Percentiles rank a stretch among this genome's conserved stretches.
These are phyloP conservation scores for Leccinum rimulosum DNA, from an alignment of 768 basidiomycete species.

Conservation along the genomic window DNA sequence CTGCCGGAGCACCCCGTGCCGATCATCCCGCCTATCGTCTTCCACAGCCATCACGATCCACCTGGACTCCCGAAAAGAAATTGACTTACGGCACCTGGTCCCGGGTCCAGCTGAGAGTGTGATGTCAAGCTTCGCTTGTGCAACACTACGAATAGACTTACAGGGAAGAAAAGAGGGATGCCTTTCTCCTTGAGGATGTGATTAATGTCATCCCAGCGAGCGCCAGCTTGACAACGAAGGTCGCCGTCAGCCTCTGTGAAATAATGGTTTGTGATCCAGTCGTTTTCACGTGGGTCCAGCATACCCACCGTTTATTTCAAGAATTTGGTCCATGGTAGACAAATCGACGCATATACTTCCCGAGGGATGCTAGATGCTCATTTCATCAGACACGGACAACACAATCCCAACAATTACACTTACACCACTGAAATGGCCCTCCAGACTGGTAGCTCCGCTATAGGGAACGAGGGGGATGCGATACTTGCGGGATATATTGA, in stretches of 20 bases:
- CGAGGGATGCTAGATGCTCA: constrained; percentile 31
- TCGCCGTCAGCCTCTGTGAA: constrained; percentile 65
- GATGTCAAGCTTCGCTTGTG: neutral
- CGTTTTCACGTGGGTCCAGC: constrained; percentile 1
- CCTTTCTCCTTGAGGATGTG: constrained; percentile 60
- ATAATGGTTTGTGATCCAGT: neutral
- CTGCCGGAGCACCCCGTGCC: constrained; percentile 86
- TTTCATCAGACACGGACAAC: constrained; percentile 3
- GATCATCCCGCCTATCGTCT: constrained; percentile 89
- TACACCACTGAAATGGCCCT: constrained; percentile 83
- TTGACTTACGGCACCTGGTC: constrained; percentile 59
- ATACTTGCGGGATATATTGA: constrained; percentile 73
- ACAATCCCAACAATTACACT: constrained; percentile 11
- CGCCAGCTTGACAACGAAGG: constrained; percentile 72
- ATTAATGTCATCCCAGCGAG: constrained; percentile 80
- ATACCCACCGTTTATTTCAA: constrained; percentile 51
- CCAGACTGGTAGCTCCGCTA: constrained; percentile 83
- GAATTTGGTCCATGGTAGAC: constrained; percentile 63
- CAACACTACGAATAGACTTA: constrained; percentile 32
- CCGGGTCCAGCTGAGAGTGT: constrained; percentile 58
- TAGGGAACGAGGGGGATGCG: constrained; percentile 77
- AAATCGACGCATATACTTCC: constrained; percentile 70
- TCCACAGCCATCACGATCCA: constrained; percentile 12
- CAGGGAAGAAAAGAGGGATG: constrained; percentile 85
- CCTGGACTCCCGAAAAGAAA: constrained; percentile 1